phyloP scores from a whole-genome alignment of 768 basidiomycete species.

The Asterophora parasitica region DNA sequence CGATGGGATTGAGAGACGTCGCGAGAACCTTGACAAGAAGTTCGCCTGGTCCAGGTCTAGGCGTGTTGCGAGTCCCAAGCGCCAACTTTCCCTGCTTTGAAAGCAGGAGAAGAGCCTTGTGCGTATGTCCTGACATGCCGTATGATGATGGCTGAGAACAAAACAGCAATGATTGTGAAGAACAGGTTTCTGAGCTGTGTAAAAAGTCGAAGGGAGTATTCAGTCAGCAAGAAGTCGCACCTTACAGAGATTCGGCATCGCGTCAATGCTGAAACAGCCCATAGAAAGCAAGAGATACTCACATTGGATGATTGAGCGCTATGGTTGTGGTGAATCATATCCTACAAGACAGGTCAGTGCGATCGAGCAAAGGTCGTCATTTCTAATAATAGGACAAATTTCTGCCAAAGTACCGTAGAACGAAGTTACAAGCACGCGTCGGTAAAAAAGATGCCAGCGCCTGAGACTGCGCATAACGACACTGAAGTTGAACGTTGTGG shows the following conservation, averaged over 20 bases:
- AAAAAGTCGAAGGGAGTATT: not conserved
- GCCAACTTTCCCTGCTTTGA: constrained; percentile 17
- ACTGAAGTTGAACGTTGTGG: no score
- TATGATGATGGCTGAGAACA: constrained; percentile 1
- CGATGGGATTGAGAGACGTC: constrained; percentile 43
- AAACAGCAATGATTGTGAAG: not conserved
- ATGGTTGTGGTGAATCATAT: no score
- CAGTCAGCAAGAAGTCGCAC: not conserved
- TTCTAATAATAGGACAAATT: no score
- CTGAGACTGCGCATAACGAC: no score
- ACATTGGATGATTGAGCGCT: no score
- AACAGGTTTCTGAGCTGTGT: not conserved
- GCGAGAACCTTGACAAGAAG: constrained; percentile 38
- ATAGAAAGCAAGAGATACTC: no score
- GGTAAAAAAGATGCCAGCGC: no score
- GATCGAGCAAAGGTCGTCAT: no score
- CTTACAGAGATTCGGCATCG: not conserved
- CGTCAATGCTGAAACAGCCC: no score
- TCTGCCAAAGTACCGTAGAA: no score
- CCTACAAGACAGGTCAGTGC: no score
- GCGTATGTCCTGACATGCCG: constrained; percentile 15
- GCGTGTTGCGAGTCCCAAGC: constrained; percentile 9
- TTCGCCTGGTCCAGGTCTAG: constrained; percentile 32
- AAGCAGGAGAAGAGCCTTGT: constrained; percentile 22
- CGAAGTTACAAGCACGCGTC: no score